Evolutionary conservation across 805 yeast species (phyloP).

Genomic region (Kuraishia piskuri): DNA sequence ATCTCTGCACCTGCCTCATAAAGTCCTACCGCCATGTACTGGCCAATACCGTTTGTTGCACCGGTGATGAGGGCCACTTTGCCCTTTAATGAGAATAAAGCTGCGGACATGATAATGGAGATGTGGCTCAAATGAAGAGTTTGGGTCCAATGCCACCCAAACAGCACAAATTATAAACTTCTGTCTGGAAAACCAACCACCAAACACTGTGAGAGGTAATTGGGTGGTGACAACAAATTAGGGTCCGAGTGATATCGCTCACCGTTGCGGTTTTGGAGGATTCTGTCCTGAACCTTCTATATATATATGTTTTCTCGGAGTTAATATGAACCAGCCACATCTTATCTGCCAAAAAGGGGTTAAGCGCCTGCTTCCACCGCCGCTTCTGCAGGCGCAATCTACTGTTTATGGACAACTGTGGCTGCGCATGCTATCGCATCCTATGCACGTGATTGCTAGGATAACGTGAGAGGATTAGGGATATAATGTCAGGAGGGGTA

Average conservation of each 20-base stretch:
- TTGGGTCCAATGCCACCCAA: no score
- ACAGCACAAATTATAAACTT: no score
- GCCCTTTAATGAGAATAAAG: conserved; percentile 30
- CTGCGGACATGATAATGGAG: no score
- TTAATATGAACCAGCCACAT: background rate
- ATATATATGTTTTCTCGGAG: background rate
- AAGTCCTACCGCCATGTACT: conserved; percentile 39
- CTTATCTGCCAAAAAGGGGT: background rate
- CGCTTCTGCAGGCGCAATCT: background rate
- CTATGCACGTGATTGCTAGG: background rate
- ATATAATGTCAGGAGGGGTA: no score
- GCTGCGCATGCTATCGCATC: background rate
- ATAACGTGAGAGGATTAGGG: no score
- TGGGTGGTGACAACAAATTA: no score
- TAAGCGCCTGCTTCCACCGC: background rate
- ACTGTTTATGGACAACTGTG: background rate
- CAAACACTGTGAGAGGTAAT: no score
- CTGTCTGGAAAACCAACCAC: no score
- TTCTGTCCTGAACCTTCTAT: background rate
- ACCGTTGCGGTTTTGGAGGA: no score
- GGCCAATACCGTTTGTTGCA: conserved; percentile 51
- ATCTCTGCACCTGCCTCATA: conserved; percentile 41
- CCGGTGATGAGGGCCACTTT: conserved; percentile 42
- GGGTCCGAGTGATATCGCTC: no score
- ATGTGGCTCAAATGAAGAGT: no score